Evolutionary conservation across 345 rosid genomes (phyloP).

Genomic region (Camelina laxa): DNA sequence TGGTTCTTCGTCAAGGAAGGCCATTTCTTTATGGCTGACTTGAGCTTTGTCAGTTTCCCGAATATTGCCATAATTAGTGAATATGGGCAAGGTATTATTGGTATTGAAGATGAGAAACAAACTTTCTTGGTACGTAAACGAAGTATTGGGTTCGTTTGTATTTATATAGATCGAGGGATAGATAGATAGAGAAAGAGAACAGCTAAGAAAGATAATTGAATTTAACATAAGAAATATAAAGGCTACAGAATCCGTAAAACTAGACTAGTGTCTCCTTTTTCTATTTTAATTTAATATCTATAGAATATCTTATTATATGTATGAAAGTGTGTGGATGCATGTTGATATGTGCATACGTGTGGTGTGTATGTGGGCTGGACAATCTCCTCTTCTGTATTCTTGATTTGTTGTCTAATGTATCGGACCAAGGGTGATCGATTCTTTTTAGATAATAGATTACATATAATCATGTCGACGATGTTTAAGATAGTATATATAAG

Average conservation of each 20-base stretch:
- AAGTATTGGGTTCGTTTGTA: conserved; percentile 40
- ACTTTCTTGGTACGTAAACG: conserved; percentile 27
- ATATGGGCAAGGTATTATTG: not conserved
- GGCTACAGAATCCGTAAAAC: conserved; percentile 33
- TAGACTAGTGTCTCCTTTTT: conserved; percentile 14
- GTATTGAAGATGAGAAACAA: conserved; percentile 12
- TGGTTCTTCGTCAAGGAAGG: conserved; percentile 65
- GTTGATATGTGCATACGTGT: conserved; percentile 32
- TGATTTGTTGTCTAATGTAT: conserved; percentile 29
- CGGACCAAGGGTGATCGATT: conserved; percentile 13
- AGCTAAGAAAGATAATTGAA: conserved; percentile 51
- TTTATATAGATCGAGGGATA: conserved; percentile 42
- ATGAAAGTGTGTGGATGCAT: conserved; percentile 19
- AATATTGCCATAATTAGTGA: conserved; percentile 48
- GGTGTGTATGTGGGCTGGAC: conserved; percentile 21
- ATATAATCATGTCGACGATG: conserved; percentile 4
- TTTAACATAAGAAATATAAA: not conserved
- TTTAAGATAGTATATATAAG: not conserved
- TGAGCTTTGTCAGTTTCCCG: conserved; percentile 79
- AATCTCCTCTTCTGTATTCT: conserved; percentile 23
- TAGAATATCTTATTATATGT: not conserved
- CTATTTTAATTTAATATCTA: not conserved
- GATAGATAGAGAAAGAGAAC: conserved; percentile 28
- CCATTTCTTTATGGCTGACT: conserved; percentile 78
- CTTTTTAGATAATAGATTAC: conserved; percentile 20